Percentiles rank a stretch among this genome's conserved stretches.
phyloP scores from a whole-genome alignment of 192 early-diverging fungal genomes.

The Coemansia sp. region DNA sequence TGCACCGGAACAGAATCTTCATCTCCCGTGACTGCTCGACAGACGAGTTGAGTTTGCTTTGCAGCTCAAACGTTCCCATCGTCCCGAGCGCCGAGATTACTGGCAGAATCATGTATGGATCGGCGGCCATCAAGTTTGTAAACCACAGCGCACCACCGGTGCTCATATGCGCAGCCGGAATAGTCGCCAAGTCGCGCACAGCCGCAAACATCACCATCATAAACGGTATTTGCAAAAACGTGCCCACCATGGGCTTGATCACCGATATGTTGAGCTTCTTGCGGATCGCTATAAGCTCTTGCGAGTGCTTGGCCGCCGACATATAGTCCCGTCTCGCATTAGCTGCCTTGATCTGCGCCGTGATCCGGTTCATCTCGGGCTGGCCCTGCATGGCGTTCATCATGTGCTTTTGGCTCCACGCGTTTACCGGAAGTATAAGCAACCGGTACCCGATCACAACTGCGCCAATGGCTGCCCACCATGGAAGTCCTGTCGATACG shows the following conservation, averaged over 20 bases:
- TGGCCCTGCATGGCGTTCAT: constrained; percentile 69
- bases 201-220: constrained; percentile 86
- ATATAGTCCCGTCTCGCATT: constrained; percentile 59
- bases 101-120: constrained; percentile 84
- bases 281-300: constrained; percentile 64
- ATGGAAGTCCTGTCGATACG: constrained; percentile 82
- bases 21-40: constrained; percentile 21
- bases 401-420: constrained; percentile 71
- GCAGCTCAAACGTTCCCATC: constrained; percentile 70
- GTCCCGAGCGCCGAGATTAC: constrained; percentile 67
- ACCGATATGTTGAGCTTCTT: constrained; percentile 66
- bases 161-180: constrained; percentile 78
- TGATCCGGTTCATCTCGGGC: constrained; percentile 67
- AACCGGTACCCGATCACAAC: constrained; percentile 69
- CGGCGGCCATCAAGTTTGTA: constrained; percentile 73
- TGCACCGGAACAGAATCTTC: constrained; percentile 53
- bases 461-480: constrained; percentile 87
- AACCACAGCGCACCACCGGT: constrained; percentile 84
- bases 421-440: constrained; percentile 67
- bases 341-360: constrained; percentile 63
- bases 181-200: constrained; percentile 72
- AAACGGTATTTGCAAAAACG: constrained; percentile 73
- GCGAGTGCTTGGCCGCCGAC: constrained; percentile 50
- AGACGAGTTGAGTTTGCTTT: constrained; percentile 29
- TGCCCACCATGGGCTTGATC: constrained; percentile 60